Conservation (phyloP, 345 rosid genomes). For the Citropsis articulata region DNA sequence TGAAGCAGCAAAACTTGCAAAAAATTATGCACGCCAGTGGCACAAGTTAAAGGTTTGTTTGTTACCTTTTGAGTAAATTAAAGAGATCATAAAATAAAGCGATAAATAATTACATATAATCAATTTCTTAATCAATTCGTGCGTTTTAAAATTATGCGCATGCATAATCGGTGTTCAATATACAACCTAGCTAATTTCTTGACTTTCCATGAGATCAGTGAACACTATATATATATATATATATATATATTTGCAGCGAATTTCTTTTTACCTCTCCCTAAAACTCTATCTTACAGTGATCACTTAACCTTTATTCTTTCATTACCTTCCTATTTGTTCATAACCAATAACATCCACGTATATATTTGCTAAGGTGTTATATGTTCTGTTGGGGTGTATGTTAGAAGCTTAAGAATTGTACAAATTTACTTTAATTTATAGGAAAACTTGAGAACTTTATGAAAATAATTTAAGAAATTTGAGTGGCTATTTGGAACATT, state of each 20-base stretch:
- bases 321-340: too few relatives aligned
- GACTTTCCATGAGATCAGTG: not conserved
- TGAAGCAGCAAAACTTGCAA: not conserved
- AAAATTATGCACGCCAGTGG: not conserved
- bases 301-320: too few relatives aligned
- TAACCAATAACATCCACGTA: not conserved
- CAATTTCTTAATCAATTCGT: not conserved
- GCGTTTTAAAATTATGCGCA: not conserved
- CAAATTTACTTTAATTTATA: not conserved
- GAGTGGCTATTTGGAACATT: too few relatives aligned
- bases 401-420: not conserved
- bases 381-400: not conserved
- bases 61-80: constrained; percentile 1
- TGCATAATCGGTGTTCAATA: not conserved
- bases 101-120: not conserved
- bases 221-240: too few relatives aligned
- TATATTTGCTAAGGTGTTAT: not conserved
- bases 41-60: not conserved
- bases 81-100: not conserved
- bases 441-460: not conserved
- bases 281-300: too few relatives aligned
- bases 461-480: not conserved
- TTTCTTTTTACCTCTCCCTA: not conserved
- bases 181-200: not conserved
- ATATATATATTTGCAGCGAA: not conserved